Evolutionary conservation across 129 eudicot genomes (phyloP).

Genomic region (Centella asiatica): DNA sequence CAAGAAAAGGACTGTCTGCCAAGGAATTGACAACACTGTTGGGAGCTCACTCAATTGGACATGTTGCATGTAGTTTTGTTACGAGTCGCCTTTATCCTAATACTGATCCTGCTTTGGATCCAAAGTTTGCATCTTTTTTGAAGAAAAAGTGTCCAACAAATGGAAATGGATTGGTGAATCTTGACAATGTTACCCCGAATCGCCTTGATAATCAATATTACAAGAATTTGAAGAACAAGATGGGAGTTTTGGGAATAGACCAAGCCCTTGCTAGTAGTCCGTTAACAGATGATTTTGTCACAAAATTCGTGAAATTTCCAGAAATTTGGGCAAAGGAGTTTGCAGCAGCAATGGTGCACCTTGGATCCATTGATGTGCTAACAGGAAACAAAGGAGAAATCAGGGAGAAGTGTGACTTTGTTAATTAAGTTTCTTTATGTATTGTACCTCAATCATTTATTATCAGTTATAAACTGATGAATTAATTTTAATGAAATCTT

Average conservation of each 20-base stretch:
- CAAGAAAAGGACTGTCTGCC: conserved; percentile 21
- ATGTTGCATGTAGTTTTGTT: conserved; percentile 21
- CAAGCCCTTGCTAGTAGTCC: conserved; percentile 23
- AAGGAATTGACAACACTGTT: conserved; percentile 37
- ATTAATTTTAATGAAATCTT: no score
- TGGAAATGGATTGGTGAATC: conserved; percentile 6
- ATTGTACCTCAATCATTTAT: no score
- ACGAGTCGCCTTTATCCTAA: conserved; percentile 12
- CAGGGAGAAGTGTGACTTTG: conserved; percentile 24
- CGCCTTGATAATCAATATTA: conserved; percentile 36
- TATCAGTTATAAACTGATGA: no score
- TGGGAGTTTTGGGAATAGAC: conserved; percentile 36
- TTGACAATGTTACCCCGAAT: conserved; percentile 28
- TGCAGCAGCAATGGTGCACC: conserved; percentile 41
- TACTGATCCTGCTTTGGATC: conserved; percentile 25
- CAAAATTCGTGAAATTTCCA: conserved; percentile 13
- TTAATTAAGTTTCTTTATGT: conserved; percentile 13
- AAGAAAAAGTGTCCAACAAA: conserved; percentile 25
- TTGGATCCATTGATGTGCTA: conserved; percentile 30
- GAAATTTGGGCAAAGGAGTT: conserved; percentile 31
- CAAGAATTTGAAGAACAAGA: conserved; percentile 25
- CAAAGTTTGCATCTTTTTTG: conserved; percentile 21
- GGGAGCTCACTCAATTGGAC: conserved; percentile 53
- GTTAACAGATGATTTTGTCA: conserved; percentile 18
- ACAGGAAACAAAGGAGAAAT: conserved; percentile 44